Evolutionary conservation across 2,329 filamentous ascomycete species (phyloP).

Genomic region (Myriosclerotinia duriaeana): DNA sequence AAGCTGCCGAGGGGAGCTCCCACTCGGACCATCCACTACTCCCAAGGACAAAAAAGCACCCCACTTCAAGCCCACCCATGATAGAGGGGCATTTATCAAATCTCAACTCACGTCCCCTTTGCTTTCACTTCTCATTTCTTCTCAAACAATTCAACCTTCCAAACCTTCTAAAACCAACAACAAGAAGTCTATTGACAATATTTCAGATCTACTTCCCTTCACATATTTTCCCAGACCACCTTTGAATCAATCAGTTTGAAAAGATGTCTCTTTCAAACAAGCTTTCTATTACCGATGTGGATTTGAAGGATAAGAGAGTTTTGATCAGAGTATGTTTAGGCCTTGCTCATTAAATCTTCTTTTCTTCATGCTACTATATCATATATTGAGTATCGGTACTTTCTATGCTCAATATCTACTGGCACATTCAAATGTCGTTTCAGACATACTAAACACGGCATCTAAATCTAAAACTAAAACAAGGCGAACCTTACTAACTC

Average conservation of each 20-base stretch:
- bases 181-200: background rate
- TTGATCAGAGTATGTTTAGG: constrained; percentile 78
- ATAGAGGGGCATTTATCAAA: constrained; percentile 32
- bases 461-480: constrained; percentile 3
- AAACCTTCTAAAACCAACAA: background rate
- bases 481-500: constrained; percentile 31
- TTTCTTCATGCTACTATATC: background rate
- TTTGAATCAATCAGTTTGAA: constrained; percentile 14
- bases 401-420: background rate
- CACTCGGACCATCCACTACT: no score
- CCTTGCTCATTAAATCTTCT: constrained; percentile 1
- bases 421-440: no score
- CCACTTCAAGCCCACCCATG: constrained; percentile 26
- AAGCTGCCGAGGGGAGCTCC: constrained; percentile 17
- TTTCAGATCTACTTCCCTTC: background rate
- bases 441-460: constrained; percentile 3
- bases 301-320: constrained; percentile 97
- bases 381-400: background rate
- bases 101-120: constrained; percentile 29
- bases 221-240: background rate
- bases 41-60: constrained; percentile 26
- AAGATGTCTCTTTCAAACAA: constrained; percentile 97
- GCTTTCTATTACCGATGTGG: constrained; percentile 92
- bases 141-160: constrained; percentile 1
- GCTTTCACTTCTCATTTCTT: constrained; percentile 27